These are phyloP conservation scores for Mycena epipterygia DNA, from an alignment of 768 basidiomycete species.

Conservation along the genomic window DNA sequence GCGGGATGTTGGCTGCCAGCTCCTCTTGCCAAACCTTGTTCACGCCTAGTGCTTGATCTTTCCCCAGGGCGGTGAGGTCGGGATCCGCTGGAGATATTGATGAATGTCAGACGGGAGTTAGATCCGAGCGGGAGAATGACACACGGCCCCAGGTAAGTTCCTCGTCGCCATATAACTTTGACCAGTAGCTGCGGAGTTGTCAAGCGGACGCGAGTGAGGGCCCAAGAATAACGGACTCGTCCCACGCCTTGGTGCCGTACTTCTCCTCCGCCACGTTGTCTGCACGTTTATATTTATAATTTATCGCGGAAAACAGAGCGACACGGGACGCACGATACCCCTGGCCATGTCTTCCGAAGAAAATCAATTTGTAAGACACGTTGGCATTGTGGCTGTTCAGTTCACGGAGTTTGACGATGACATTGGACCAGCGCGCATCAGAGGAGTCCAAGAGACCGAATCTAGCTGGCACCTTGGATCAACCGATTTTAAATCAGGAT, in stretches of 20 bases:
- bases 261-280: slow-evolving; percentile 61
- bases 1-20: slow-evolving; percentile 55
- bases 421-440: slow-evolving; percentile 62
- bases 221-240: slow-evolving; percentile 56
- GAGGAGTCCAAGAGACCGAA: slow-evolving; percentile 72
- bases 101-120: neutral
- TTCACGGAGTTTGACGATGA: slow-evolving; percentile 55
- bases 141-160: slow-evolving; percentile 81
- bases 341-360: slow-evolving; percentile 79
- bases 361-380: slow-evolving; percentile 72
- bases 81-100: slow-evolving; percentile 67
- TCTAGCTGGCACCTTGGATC: slow-evolving; percentile 61
- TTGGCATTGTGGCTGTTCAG: slow-evolving; percentile 60
- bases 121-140: slow-evolving; percentile 42
- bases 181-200: slow-evolving; percentile 65
- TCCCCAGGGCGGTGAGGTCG: slow-evolving; percentile 69
- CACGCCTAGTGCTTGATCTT: slow-evolving; percentile 65
- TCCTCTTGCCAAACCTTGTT: slow-evolving; percentile 65
- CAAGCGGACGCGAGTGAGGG: neutral
- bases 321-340: slow-evolving; percentile 70
- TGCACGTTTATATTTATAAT: slow-evolving; percentile 41
- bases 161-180: slow-evolving; percentile 73
- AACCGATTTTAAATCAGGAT: neutral
- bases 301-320: neutral
- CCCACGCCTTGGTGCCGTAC: slow-evolving; percentile 56